phyloP scores from a whole-genome alignment of 371 early-diverging fungal species.

The Mortierella sp. region DNA sequence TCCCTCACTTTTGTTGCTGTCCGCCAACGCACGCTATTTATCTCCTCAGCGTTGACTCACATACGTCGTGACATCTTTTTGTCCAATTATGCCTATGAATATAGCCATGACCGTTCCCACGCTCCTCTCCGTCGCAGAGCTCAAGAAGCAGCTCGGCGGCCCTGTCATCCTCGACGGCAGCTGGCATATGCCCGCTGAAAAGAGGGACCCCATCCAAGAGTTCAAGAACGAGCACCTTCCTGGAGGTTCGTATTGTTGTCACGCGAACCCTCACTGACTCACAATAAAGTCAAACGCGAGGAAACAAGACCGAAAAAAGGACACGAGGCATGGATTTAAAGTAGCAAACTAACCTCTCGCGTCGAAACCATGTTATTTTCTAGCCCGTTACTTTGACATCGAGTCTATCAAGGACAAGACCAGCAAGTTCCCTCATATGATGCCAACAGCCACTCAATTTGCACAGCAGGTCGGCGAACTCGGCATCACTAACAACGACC shows the following conservation, averaged over 20 bases:
- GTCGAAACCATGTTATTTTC: not conserved
- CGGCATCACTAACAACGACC: constrained; percentile 78
- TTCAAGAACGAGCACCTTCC: constrained; percentile 60
- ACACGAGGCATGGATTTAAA: not conserved
- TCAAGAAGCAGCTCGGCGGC: constrained; percentile 63
- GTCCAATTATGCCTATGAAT: not conserved
- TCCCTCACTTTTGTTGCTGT: not conserved
- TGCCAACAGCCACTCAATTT: constrained; percentile 75
- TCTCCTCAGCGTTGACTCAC: not conserved
- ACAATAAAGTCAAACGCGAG: not conserved
- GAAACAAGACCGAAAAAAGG: not conserved
- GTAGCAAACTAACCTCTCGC: not conserved
- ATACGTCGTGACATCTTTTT: not conserved
- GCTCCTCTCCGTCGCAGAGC: constrained; percentile 69
- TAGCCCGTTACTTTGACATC: constrained; percentile 83
- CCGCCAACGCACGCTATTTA: not conserved
- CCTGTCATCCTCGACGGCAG: constrained; percentile 89
- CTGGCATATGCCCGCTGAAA: constrained; percentile 88
- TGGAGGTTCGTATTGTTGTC: constrained; percentile 46
- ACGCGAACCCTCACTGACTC: not conserved
- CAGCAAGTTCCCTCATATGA: constrained; percentile 83
- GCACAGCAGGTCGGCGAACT: constrained; percentile 73
- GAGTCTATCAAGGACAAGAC: constrained; percentile 79
- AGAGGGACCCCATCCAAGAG: constrained; percentile 78
- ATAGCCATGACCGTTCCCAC: constrained; percentile 50